phyloP scores from a whole-genome alignment of 2,329 filamentous ascomycete genomes.

The Emergomyces orientalis region DNA sequence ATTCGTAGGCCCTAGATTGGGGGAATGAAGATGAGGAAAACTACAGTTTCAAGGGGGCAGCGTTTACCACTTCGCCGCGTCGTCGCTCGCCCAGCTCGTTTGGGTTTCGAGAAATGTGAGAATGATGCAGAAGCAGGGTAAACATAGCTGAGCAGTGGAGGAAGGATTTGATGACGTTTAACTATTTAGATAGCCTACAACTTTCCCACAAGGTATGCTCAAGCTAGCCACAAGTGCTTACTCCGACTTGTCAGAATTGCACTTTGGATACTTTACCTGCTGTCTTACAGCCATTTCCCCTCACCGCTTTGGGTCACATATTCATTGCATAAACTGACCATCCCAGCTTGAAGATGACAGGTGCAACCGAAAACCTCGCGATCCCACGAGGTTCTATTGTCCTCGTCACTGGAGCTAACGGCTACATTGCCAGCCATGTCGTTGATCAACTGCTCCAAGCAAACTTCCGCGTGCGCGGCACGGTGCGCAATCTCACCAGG shows the following conservation, averaged over 20 bases:
- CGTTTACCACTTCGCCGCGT: background rate
- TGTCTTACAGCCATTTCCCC: background rate
- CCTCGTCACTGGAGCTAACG: conserved; percentile 41
- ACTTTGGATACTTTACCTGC: background rate
- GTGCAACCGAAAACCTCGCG: background rate
- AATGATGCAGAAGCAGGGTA: background rate
- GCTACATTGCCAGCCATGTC: conserved; percentile 39
- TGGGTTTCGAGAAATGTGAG: too few relatives aligned
- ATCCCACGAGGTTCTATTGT: conserved; percentile 28
- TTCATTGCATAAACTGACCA: background rate
- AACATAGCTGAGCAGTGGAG: background rate
- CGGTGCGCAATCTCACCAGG: conserved; percentile 27
- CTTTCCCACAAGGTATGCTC: background rate
- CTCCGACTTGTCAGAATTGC: too few relatives aligned
- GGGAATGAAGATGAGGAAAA: too few relatives aligned
- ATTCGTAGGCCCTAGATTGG: background rate
- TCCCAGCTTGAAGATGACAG: background rate
- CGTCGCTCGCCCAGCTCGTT: background rate
- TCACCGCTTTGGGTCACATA: background rate
- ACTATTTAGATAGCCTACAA: background rate
- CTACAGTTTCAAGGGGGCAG: background rate
- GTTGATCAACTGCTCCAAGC: conserved; percentile 32
- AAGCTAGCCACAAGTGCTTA: background rate
- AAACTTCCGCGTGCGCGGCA: conserved; percentile 41
- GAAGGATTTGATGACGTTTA: background rate